These are phyloP conservation scores for Lippia alba DNA, from an alignment of 305 asterid genomes.

Conservation along the genomic window DNA sequence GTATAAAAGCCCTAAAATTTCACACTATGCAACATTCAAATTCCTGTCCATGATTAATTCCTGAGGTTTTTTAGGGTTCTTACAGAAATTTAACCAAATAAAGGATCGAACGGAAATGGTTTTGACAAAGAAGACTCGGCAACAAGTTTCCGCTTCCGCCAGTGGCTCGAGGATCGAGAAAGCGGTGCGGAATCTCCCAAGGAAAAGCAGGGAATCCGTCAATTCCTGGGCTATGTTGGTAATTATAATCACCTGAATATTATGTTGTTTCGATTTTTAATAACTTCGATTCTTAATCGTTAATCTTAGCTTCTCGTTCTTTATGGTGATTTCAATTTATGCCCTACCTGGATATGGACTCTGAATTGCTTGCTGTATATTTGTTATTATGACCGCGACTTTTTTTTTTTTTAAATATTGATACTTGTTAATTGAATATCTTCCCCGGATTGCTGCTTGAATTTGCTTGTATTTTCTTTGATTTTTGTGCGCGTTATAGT, in stretches of 20 bases:
- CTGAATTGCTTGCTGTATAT: not conserved
- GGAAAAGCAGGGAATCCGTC: conserved; percentile 29
- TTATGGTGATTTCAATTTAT: not conserved
- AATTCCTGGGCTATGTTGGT: conserved; percentile 54
- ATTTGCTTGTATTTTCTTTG: conserved; percentile 2
- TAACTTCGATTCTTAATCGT: not conserved
- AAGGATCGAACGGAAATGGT: conserved; percentile 25
- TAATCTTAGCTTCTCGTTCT: conserved; percentile 5
- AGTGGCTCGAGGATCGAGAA: conserved; percentile 10
- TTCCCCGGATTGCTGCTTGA: not conserved
- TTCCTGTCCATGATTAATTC: not conserved
- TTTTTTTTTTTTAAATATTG: not conserved
- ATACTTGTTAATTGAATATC: too few species aligned
- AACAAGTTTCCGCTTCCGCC: not conserved
- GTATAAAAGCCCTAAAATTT: not conserved
- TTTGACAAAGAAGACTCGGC: conserved; percentile 25
- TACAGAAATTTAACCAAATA: not conserved
- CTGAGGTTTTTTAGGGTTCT: conserved; percentile 23
- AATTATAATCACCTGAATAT: conserved; percentile 5
- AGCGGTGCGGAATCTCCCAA: conserved; percentile 19
- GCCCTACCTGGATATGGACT: not conserved
- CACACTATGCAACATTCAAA: not conserved
- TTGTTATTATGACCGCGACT: not conserved
- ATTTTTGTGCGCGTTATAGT: not conserved
- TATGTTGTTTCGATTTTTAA: not conserved